A percentile compares a stretch with the other conserved stretches of the same genome.
Conservation (phyloP, 2,329 filamentous ascomycete genomes). For the Ustulina deusta region DNA sequence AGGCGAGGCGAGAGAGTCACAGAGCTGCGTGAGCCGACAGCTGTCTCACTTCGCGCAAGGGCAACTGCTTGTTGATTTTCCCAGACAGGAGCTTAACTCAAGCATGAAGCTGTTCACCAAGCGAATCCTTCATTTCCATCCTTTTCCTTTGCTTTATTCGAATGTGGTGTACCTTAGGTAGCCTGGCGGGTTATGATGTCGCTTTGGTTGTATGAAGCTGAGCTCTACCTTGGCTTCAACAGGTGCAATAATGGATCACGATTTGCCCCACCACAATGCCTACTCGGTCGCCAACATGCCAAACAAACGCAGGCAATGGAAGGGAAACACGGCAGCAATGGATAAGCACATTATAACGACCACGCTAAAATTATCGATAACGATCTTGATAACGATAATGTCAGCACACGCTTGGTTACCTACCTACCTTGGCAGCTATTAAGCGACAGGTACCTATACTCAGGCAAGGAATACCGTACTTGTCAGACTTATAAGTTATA, state of each 20-base stretch:
- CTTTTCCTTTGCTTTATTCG: not conserved
- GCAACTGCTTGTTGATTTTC: not conserved
- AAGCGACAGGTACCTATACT: too few relatives aligned
- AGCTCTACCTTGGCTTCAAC: not conserved
- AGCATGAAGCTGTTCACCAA: not conserved
- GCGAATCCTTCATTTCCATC: not conserved
- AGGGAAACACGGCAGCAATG: slow-evolving; percentile 3
- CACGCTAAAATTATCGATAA: not conserved
- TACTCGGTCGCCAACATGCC: not conserved
- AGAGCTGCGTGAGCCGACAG: not conserved
- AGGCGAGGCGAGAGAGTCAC: not conserved
- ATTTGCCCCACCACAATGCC: not conserved
- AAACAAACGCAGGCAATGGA: slow-evolving; percentile 9
- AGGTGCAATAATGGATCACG: not conserved
- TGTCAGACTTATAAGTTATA: not conserved
- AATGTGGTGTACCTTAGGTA: not conserved
- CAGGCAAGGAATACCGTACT: too few relatives aligned
- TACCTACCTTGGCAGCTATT: too few relatives aligned
- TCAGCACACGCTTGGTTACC: not conserved
- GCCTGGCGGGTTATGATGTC: not conserved
- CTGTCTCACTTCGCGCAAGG: not conserved
- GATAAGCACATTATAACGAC: slow-evolving; percentile 13
- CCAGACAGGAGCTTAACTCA: not conserved
- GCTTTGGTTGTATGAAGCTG: not conserved
- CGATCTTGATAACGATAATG: not conserved